phyloP scores from a whole-genome alignment of 2,329 filamentous ascomycete genomes.

The Claviceps purpurea region DNA sequence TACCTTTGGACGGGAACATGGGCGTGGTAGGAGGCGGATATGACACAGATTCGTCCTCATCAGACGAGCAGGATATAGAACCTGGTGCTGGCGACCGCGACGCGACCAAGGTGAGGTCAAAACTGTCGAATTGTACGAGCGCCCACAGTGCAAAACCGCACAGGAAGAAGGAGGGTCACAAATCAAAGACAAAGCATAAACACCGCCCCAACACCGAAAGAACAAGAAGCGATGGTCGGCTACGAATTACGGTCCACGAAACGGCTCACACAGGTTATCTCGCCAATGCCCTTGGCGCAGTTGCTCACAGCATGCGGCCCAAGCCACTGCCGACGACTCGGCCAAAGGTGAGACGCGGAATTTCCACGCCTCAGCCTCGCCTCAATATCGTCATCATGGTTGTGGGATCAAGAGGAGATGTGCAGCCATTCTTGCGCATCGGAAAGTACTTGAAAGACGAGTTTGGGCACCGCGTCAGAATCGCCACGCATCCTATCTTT shows the following conservation, averaged over 20 bases:
- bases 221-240: slow-evolving; percentile 54
- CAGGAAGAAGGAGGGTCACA: neutral
- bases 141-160: neutral
- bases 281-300: slow-evolving; percentile 57
- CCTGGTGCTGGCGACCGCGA: neutral
- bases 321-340: neutral
- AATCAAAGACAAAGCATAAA: slow-evolving; percentile 30
- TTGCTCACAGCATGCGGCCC: slow-evolving; percentile 30
- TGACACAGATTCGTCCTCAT: slow-evolving; percentile 1
- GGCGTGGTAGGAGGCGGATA: neutral
- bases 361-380: slow-evolving; percentile 26
- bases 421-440: slow-evolving; percentile 67
- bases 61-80: neutral
- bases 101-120: neutral
- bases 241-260: slow-evolving; percentile 62
- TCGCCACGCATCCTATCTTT: slow-evolving; percentile 69
- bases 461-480: slow-evolving; percentile 61
- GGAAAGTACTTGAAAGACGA: slow-evolving; percentile 58
- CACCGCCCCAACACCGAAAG: slow-evolving; percentile 51
- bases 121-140: neutral
- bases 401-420: slow-evolving; percentile 67
- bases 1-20: slow-evolving; percentile 1
- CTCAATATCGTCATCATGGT: slow-evolving; percentile 77
- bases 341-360: slow-evolving; percentile 14
- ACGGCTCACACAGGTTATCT: slow-evolving; percentile 57